Conservation (phyloP, 495 filamentous ascomycete genomes). For the Talaromyces adpressus region DNA sequence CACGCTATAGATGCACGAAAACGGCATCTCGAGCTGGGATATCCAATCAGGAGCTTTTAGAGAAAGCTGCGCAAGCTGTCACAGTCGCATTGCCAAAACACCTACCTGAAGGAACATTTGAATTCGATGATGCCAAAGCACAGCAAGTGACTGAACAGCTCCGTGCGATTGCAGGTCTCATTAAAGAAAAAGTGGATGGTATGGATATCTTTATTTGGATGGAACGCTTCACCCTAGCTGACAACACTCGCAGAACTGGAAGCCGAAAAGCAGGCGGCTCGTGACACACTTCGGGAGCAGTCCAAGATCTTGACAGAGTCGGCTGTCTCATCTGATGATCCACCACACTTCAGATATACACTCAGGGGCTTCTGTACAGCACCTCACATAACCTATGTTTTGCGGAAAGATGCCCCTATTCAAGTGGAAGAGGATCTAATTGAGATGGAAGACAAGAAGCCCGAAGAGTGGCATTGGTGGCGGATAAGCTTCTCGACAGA, state of each 20-base stretch:
- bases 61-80: conserved; percentile 26
- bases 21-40: conserved; percentile 16
- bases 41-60: conserved; percentile 27
- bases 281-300: conserved; percentile 37
- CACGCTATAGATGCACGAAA: conserved; percentile 23
- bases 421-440: conserved; percentile 17
- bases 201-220: conserved; percentile 6
- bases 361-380: conserved; percentile 46
- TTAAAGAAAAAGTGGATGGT: conserved; percentile 48
- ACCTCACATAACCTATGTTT: conserved; percentile 45
- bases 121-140: conserved; percentile 17
- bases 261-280: conserved; percentile 40
- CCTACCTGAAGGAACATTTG: conserved; percentile 12
- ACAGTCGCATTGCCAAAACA: conserved; percentile 20
- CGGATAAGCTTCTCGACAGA: conserved; percentile 44
- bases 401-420: conserved; percentile 16
- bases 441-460: conserved; percentile 12
- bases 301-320: conserved; percentile 49
- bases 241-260: conserved; percentile 38
- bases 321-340: conserved; percentile 36
- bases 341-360: conserved; percentile 40
- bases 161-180: conserved; percentile 28
- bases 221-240: not conserved
- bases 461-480: conserved; percentile 46
- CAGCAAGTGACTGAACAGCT: conserved; percentile 31